Base-by-base conservation (phyloP, 2,329 filamentous ascomycete species). In the Epichloe uncinata region DNA sequence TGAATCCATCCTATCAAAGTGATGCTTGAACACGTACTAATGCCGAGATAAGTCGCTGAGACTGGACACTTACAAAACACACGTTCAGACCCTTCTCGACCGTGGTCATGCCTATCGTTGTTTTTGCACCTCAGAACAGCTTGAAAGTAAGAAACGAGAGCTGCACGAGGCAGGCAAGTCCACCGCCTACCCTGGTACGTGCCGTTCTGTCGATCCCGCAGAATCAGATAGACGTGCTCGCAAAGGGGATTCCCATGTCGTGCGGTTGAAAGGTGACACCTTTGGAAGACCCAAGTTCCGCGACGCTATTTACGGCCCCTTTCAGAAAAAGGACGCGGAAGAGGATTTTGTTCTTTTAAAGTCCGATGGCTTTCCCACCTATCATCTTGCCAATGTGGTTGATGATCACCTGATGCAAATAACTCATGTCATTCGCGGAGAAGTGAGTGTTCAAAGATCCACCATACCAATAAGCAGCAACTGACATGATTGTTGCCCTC, bases 401-500 rank as follows among this genome's bases (percentile, higher is more conserved):
- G 93, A 98, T 61, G 93, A 98, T 61, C 87, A 96, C 64, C 73
- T 85, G 53, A 98, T 98, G 93, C 72, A 87, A 52, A 94, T 98
- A 57, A 96, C 90, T 0, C 91, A 97, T 66, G 93, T 98, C 13
- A 86, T 98, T 52, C 82, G 93, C 41, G 93, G 91, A 48, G 84
- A 85, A 26, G 83, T 85, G 67, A 59, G 76, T 49, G 30, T 26
- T 3, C 15, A 1, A 1, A n/a, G 35, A 26, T 15, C 6, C 54
- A 15, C 5, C 33, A 33, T 22, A 54, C 11, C 48, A 40, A 15
- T 3, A 40, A 40, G 16, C 37, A 9, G 6, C 15, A 40, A 18
- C 37, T 16, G 9, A 18, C 37, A 40, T n/a, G 37, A 18, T 18
- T 40, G 37, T 20, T 5, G 15, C 26, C 16, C 8, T 9, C 8